Conservation (phyloP, 2,329 filamentous ascomycete genomes). For the Zalaria obscura region DNA sequence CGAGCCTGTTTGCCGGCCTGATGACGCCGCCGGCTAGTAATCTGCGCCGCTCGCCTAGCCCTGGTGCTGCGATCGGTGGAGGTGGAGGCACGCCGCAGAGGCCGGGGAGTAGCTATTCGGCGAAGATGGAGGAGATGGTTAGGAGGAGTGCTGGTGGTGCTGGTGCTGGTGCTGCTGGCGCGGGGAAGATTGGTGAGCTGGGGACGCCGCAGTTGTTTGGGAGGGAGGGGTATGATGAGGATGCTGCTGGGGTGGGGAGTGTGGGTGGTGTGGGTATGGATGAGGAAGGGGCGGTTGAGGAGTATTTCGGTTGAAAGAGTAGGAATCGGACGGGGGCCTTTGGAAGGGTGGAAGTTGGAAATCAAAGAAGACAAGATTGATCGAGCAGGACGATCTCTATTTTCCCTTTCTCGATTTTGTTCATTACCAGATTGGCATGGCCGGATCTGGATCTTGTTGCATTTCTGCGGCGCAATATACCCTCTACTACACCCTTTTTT, state of each 20-base stretch:
- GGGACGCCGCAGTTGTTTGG: constrained; percentile 36
- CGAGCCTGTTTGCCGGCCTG: constrained; percentile 60
- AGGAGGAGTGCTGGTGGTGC: constrained; percentile 14
- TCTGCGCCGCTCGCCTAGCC: constrained; percentile 46
- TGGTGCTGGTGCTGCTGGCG: constrained; percentile 13
- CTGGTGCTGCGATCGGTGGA: constrained; percentile 8
- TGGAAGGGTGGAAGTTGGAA: too few species aligned
- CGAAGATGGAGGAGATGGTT: background rate
- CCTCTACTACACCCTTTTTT: too few species aligned
- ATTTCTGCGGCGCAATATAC: too few species aligned
- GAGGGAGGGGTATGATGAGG: constrained; percentile 43
- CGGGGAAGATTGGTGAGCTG: constrained; percentile 19
- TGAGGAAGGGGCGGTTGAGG: constrained; percentile 12
- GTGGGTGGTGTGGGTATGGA: constrained; percentile 4
- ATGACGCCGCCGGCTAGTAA: constrained; percentile 79
- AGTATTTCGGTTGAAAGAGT: too few species aligned
- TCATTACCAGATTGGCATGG: too few species aligned
- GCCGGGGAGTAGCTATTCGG: background rate
- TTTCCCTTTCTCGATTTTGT: too few species aligned
- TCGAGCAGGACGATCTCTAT: too few species aligned
- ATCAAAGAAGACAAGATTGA: too few species aligned
- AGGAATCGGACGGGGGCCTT: too few species aligned
- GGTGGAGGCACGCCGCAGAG: background rate
- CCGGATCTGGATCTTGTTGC: too few species aligned
- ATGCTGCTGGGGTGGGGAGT: constrained; percentile 26